These are phyloP conservation scores for Hansenula sp. DNA, from an alignment of 1,139 yeast genomes.

Conservation along the genomic window DNA sequence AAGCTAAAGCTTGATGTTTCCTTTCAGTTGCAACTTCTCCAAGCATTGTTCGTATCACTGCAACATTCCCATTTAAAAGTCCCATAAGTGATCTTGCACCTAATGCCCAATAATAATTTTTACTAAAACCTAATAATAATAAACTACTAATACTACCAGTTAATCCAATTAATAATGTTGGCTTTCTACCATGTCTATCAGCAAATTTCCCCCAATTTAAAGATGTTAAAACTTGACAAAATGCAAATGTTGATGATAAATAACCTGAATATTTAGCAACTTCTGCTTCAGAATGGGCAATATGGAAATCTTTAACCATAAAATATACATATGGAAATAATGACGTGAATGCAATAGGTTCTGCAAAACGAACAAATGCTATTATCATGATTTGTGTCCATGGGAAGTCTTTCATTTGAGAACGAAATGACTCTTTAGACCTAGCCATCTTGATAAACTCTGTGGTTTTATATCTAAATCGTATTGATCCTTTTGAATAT, in stretches of 20 bases:
- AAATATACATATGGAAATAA: slow-evolving; percentile 61
- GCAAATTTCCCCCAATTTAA: slow-evolving; percentile 56
- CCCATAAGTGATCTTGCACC: slow-evolving; percentile 51
- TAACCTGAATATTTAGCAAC: slow-evolving; percentile 57
- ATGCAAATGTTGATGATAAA: slow-evolving; percentile 50
- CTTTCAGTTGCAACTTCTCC: slow-evolving; percentile 57
- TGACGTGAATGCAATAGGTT: slow-evolving; percentile 62
- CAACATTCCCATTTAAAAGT: slow-evolving; percentile 55
- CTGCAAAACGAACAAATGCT: slow-evolving; percentile 47
- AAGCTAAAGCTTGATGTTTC: slow-evolving; percentile 57
- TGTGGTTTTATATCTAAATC: too few relatives aligned
- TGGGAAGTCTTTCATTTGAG: slow-evolving; percentile 34
- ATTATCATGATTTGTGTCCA: slow-evolving; percentile 43
- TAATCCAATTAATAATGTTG: slow-evolving; percentile 47
- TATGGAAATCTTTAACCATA: slow-evolving; percentile 55
- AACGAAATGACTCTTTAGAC: slow-evolving; percentile 11
- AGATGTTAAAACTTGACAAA: slow-evolving; percentile 48
- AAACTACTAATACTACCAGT: slow-evolving; percentile 45
- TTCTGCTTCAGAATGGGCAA: slow-evolving; percentile 46
- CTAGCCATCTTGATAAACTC: slow-evolving; percentile 1
- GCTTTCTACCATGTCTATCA: slow-evolving; percentile 55
- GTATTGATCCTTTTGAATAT: too few relatives aligned
- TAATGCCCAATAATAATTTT: slow-evolving; percentile 46
- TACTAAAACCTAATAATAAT: slow-evolving; percentile 49
- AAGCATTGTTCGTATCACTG: slow-evolving; percentile 54